Evolutionary conservation across 192 early-diverging fungal genomes (phyloP), one percentile per base, ranked within the genome.

Genomic region (Mortierella hygrophila): DNA sequence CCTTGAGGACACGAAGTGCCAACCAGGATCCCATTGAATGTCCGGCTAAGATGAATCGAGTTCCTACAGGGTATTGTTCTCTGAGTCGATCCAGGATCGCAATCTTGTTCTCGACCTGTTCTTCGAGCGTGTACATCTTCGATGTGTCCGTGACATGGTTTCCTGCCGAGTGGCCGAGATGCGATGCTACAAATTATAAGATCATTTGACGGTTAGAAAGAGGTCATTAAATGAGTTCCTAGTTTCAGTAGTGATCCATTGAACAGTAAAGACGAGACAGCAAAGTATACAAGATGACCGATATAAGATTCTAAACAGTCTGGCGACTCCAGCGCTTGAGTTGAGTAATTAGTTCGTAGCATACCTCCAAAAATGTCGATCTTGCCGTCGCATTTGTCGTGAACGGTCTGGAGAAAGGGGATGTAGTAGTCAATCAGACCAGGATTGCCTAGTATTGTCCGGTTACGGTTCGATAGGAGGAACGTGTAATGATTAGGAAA

Each of bases 391-490:
- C 88, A 88, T 52, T 88, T 65, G 15, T 89, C 79, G 79, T 94
- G 93, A 70, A 94, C 88, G 0, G 83, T 79, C 29, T 91, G 76
- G 75, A 94, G 91, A 80, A 97, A 98, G n/a, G 88, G 86, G 29
- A 89, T 91, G 79, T 98, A 98, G 80, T 96, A 96, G 70, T 97
- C 94, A 37, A 95, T 90, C 46, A 96, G 72, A 4, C 97, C 97
- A 6, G 96, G 96, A 90, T 96, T 97, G 0, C 96, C 96, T 57
- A 92, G 40, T 15, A n/a, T 40, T 23, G 6, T 4, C 6, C 65
- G 70, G 63, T 29, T 15, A 44, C 6, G 26, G 41, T 37, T n/a
- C 57, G 29, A 65, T 65, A 32, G 3, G 16, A 29, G 32, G 60
- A 10, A 29, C 4, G 55, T n/a, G 60, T 5, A 65, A 65, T 9